Evolutionary conservation across 2,329 filamentous ascomycete species (phyloP), one percentile per base, ranked within the genome.

Genomic region (Aspergillus awamori): DNA sequence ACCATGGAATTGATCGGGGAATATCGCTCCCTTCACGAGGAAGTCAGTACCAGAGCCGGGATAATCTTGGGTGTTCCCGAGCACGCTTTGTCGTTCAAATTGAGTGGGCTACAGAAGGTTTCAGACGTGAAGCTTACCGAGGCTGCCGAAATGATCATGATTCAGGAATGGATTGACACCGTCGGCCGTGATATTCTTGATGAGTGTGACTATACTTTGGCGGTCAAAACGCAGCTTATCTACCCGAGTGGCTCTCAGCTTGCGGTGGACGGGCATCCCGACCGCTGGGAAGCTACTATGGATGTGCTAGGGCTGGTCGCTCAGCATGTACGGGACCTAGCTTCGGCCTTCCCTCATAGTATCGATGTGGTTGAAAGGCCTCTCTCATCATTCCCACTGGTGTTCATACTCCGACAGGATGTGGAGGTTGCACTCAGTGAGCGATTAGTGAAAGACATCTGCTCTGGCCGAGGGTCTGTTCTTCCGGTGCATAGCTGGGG

Each of bases 31-130:
- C 70, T 84, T 0, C 82, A 83, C 10, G 65, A 70, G 1, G 72
- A 82, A 0, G 77, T 84, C 17, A 72, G 77, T 20, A 67, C 72
- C 1, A 67, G 67, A 0, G 75, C 76, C 0, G 87, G 87, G 0
- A 72, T 90, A 0, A 79, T 91, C 22, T 72, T 91, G 0, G 80
- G 82, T 0, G 79, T 87, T 1, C 88, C 88, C 0, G 88, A 90
- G 57, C 85, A 90, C 62, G 76, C 87, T 0, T 74, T 91, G 5
- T 90, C 88, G 0, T 89, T 89, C 71, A 85, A 83, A 66, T 76
- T 90, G 2, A 87, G 86, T 61, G 86, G 86, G 0, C 68, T 86
- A 0, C 86, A 90, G 64, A 79, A 81, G 2, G 69, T 89, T 0
- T 80, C 81, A 0, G 83, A 88, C 51, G 71, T 72, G 1, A 73